Evolutionary conservation across 169 alveolate genomes (phyloP), one percentile per base, ranked within the genome.

Genomic region (Plasmodium cynomolgi): DNA sequence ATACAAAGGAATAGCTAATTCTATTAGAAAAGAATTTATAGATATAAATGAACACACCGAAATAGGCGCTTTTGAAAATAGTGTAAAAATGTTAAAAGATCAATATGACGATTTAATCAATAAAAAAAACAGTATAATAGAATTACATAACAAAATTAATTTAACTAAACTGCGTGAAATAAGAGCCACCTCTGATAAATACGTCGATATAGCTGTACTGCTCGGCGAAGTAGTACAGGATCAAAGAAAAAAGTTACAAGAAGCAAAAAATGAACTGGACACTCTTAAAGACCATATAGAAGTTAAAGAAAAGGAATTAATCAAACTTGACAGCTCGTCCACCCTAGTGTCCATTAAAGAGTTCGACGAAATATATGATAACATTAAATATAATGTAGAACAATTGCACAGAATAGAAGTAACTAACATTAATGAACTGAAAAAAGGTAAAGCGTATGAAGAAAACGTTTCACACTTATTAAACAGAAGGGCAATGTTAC

Each of bases 181-280:
- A 34, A 29, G 58, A 20, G 13, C 71, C 7, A 47, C 39, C 56
- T 20, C 29, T 81, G 41, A 47, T 13, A 81, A 81, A 47, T 81
- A 81, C 58, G 15, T 9, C 26, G 86, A 81, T 47, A 44, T 47
- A 11, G 33, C 74, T 3, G 56, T 34, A 81, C 23, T 23, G 31
- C 56, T 81, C 13, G 33, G 31, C 26, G 26, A 81, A 26, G 73
- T 44, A 23, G 39, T 81, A 44, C 0, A 81, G 6, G 31, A 33
- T 0, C 86, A 81, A 50, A 81, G 37, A 81, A 47, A 39, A 44
- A 81, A 20, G 56, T 81, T 81, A 81, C 17, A n/a, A n/a, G 74
- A 39, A 23, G 56, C 29, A 47, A 31, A 44, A 8, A 44, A 81
- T 81, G 13, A 81, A 26, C 20, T 31, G 56, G 17, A 31, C 17